phyloP scores from a whole-genome alignment of 495 filamentous ascomycete species.

The Rhypophila decipiens region DNA sequence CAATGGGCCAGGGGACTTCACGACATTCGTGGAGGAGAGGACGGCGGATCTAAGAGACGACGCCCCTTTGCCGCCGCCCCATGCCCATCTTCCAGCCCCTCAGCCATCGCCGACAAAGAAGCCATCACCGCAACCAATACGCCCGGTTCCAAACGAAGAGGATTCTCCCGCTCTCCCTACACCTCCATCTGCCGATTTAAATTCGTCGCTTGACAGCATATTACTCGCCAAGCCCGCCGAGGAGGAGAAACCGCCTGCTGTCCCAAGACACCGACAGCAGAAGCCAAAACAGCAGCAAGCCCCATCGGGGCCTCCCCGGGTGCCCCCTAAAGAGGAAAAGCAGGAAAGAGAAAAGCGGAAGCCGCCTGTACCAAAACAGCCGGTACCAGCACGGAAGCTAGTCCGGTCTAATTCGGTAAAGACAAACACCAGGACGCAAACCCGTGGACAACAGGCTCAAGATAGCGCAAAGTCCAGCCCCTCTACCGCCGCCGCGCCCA shows the following conservation, averaged over 20 bases:
- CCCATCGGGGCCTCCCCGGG: not conserved
- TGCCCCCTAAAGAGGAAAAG: not conserved
- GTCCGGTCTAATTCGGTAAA: not conserved
- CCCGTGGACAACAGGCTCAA: not conserved
- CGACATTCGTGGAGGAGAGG: conserved; percentile 40
- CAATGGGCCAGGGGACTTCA: conserved; percentile 28
- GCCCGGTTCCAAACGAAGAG: conserved; percentile 16
- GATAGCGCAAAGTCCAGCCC: not conserved
- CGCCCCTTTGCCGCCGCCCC: conserved; percentile 25
- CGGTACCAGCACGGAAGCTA: not conserved
- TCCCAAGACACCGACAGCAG: not conserved
- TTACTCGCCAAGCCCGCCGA: conserved; percentile 11
- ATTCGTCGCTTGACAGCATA: conserved; percentile 11
- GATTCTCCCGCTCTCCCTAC: not conserved
- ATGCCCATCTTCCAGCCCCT: conserved; percentile 10
- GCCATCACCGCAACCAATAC: too few relatives aligned
- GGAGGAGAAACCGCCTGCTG: not conserved
- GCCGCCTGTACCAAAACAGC: not conserved
- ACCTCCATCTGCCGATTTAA: conserved; percentile 14
- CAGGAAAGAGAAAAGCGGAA: not conserved
- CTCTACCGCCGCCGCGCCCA: not conserved
- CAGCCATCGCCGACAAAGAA: conserved; percentile 24
- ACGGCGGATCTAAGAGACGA: conserved; percentile 27
- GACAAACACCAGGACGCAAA: not conserved
- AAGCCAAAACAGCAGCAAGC: not conserved